These are phyloP conservation scores for Hymenoscyphus infarciens DNA, from an alignment of 2,329 filamentous ascomycete genomes.

Conservation along the genomic window DNA sequence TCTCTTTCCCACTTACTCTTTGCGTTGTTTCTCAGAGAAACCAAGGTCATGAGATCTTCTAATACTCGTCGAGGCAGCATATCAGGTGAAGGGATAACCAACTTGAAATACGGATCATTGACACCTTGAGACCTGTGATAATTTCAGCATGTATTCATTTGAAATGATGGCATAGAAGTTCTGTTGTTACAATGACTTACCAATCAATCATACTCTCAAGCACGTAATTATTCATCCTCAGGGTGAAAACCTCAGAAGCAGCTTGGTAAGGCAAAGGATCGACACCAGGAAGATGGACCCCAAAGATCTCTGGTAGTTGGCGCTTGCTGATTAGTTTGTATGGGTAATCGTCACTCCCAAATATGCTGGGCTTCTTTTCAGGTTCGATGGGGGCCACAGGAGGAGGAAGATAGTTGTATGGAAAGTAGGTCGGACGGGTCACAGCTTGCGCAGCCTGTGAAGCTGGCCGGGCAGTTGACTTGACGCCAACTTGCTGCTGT, in stretches of 20 bases:
- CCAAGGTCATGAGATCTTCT: not conserved
- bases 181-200: not conserved
- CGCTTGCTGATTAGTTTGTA: slow-evolving; percentile 1
- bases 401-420: no score
- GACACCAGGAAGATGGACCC: not conserved
- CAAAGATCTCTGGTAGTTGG: slow-evolving; percentile 1
- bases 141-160: not conserved
- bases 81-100: slow-evolving; percentile 10
- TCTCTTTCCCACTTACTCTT: not conserved
- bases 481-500: not conserved
- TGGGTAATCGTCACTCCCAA: not conserved
- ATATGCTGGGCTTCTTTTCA: not conserved
- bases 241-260: slow-evolving; percentile 11
- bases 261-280: slow-evolving; percentile 5
- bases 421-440: not conserved
- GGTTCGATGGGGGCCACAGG: not conserved
- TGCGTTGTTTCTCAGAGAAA: not conserved
- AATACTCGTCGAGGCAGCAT: slow-evolving; percentile 6
- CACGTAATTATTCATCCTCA: slow-evolving; percentile 10
- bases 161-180: no score
- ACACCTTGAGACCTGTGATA: slow-evolving; percentile 8
- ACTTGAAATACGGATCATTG: slow-evolving; percentile 7
- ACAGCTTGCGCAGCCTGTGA: not conserved
- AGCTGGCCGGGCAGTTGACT: not conserved
- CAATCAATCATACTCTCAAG: slow-evolving; percentile 13